Percentiles rank a stretch among this genome's conserved stretches.
Conservation (phyloP, 768 basidiomycete genomes). For the Megacollybia marginata region DNA sequence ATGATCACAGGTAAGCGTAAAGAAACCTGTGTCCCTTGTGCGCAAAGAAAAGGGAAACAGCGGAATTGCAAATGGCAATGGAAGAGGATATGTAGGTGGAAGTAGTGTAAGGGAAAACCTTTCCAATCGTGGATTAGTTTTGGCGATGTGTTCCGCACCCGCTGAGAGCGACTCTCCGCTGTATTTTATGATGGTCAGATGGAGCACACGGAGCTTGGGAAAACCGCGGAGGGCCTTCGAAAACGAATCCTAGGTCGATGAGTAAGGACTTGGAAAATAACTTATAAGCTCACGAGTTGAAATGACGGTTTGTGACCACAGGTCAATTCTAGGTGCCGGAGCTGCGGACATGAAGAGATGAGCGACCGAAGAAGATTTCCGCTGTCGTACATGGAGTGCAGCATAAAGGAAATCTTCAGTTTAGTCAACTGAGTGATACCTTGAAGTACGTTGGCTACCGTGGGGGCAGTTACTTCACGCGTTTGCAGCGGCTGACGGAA, state of each 20-base stretch:
- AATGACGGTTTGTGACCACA: conserved; percentile 67
- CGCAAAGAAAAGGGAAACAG: conserved; percentile 35
- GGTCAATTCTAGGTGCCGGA: conserved; percentile 56
- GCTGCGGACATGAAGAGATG: conserved; percentile 55
- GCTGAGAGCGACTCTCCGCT: conserved; percentile 50
- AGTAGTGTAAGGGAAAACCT: conserved; percentile 63
- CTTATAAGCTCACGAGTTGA: conserved; percentile 49
- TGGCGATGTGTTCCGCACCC: conserved; percentile 58
- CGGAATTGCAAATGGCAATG: conserved; percentile 37
- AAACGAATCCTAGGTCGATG: conserved; percentile 44
- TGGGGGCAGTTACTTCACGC: conserved; percentile 58
- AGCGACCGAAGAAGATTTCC: conserved; percentile 63
- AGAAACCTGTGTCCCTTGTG: conserved; percentile 42
- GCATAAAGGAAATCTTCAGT: conserved; percentile 57
- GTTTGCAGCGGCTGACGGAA: conserved; percentile 63
- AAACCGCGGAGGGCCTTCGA: conserved; percentile 57
- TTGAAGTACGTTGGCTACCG: conserved; percentile 53
- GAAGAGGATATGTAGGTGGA: conserved; percentile 41
- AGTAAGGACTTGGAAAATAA: not conserved
- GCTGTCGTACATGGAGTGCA: conserved; percentile 71
- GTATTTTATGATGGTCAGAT: conserved; percentile 59
- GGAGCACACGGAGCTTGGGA: conserved; percentile 53
- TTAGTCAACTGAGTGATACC: conserved; percentile 47
- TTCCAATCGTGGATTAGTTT: conserved; percentile 57
- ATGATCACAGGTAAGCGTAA: conserved; percentile 50